These are phyloP conservation scores for Backusella tuberculispora DNA, from an alignment of 192 early-diverging fungal genomes.

Conservation along the genomic window DNA sequence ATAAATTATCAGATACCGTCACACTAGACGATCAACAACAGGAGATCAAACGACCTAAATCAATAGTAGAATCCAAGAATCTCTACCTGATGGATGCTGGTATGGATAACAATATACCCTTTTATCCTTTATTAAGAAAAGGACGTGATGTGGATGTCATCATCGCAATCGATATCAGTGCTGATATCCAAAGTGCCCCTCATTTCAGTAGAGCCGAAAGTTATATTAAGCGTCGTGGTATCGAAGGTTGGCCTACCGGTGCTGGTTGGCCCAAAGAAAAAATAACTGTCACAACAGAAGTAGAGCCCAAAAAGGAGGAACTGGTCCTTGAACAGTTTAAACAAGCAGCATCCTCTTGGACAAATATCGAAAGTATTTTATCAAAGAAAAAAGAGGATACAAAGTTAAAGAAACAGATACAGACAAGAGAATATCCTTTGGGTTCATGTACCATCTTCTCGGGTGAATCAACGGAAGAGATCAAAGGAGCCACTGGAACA, in stretches of 20 bases:
- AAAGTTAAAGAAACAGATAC: not conserved
- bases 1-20: conserved; percentile 44
- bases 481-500: not conserved
- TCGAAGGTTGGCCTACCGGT: conserved; percentile 57
- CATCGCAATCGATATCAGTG: conserved; percentile 74
- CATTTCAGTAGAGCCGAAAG: conserved; percentile 69
- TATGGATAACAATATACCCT: conserved; percentile 80
- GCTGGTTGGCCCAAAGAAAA: conserved; percentile 40
- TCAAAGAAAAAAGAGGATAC: not conserved
- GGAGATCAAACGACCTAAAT: conserved; percentile 27
- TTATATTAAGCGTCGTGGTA: conserved; percentile 61
- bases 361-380: conserved; percentile 9
- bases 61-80: conserved; percentile 36
- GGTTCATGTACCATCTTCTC: conserved; percentile 23
- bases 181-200: conserved; percentile 67
- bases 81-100: conserved; percentile 79
- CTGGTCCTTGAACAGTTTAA: not conserved
- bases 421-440: conserved; percentile 9
- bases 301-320: not conserved
- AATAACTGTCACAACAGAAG: not conserved
- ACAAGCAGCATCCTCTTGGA: not conserved
- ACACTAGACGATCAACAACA: conserved; percentile 32
- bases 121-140: conserved; percentile 69
- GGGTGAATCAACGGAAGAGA: not conserved
- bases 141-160: conserved; percentile 74